Evolutionary conservation across 2,329 filamentous ascomycete species (phyloP).

Genomic region (Calonectria fujianensis): DNA sequence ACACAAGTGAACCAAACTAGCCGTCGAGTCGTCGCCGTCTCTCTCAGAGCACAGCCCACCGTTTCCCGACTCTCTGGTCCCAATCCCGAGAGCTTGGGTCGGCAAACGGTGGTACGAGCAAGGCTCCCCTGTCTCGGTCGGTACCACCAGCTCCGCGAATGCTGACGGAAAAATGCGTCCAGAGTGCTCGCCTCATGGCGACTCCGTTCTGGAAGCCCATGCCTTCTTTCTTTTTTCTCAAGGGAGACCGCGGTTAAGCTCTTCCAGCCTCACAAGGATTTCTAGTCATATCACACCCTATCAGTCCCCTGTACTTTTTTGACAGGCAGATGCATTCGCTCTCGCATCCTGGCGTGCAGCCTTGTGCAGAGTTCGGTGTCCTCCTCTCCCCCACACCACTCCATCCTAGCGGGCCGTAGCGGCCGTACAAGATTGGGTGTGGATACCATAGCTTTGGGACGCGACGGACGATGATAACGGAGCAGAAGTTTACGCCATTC

Average conservation of each 20-base stretch:
- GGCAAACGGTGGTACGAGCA: conserved; percentile 58
- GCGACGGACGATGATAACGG: conserved; percentile 43
- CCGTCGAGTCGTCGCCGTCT: conserved; percentile 16
- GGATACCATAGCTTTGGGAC: conserved; percentile 44
- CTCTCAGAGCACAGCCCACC: conserved; percentile 50
- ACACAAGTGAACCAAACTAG: conserved; percentile 12
- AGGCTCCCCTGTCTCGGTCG: conserved; percentile 56
- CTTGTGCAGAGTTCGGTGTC: conserved; percentile 44
- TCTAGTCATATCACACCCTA: conserved; percentile 33
- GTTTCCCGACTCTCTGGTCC: conserved; percentile 57
- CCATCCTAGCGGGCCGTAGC: conserved; percentile 54
- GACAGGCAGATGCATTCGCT: conserved; percentile 42
- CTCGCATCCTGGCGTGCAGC: conserved; percentile 46
- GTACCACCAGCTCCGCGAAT: conserved; percentile 40
- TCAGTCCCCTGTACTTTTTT: conserved; percentile 24
- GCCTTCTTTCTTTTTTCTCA: conserved; percentile 24
- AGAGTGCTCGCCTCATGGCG: conserved; percentile 17
- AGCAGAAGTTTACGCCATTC: conserved; percentile 39
- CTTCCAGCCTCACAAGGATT: conserved; percentile 34
- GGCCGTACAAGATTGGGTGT: conserved; percentile 50
- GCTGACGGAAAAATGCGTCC: conserved; percentile 31
- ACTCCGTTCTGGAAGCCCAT: conserved; percentile 4
- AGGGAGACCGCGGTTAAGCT: conserved; percentile 43
- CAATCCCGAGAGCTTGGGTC: conserved; percentile 60
- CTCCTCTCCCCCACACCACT: conserved; percentile 49